Conservation (phyloP, 2,329 filamentous ascomycete genomes). For the Venturia oleaginea region DNA sequence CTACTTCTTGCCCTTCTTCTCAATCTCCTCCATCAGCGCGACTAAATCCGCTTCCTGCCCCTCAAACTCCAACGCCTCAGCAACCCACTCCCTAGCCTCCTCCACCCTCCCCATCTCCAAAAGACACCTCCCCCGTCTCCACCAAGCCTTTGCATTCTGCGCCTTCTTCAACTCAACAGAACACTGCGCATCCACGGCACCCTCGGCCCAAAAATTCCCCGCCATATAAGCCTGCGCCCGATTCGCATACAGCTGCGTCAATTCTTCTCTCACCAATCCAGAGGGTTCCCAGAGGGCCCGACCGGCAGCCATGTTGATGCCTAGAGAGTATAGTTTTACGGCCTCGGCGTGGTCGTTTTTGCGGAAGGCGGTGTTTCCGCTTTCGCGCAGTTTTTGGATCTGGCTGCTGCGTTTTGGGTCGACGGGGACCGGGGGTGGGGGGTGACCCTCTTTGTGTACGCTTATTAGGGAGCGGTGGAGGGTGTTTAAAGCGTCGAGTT, state of each 20-base stretch:
- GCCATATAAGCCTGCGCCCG: conserved; percentile 86
- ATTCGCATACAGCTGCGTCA: conserved; percentile 71
- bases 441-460: conserved; percentile 36
- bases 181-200: conserved; percentile 74
- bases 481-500: conserved; percentile 63
- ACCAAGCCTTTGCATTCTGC: conserved; percentile 93
- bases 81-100: conserved; percentile 74
- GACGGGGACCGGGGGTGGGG: conserved; percentile 79
- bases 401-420: conserved; percentile 86
- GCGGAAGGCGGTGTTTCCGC: conserved; percentile 73
- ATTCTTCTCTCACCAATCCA: conserved; percentile 75
- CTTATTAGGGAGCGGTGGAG: conserved; percentile 67
- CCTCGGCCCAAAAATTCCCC: conserved; percentile 73
- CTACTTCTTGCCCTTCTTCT: conserved; percentile 43
- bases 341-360: conserved; percentile 68
- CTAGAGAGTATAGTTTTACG: conserved; percentile 72
- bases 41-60: conserved; percentile 42
- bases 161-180: conserved; percentile 80
- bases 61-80: conserved; percentile 72
- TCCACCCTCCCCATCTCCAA: conserved; percentile 82
- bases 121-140: conserved; percentile 74
- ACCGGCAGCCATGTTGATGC: conserved; percentile 76
- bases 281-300: conserved; percentile 84
- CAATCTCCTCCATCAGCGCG: conserved; percentile 34
- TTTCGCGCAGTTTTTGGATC: conserved; percentile 84